Evolutionary conservation across 129 eudicot species (phyloP).

Genomic region (Glebionis coronaria): DNA sequence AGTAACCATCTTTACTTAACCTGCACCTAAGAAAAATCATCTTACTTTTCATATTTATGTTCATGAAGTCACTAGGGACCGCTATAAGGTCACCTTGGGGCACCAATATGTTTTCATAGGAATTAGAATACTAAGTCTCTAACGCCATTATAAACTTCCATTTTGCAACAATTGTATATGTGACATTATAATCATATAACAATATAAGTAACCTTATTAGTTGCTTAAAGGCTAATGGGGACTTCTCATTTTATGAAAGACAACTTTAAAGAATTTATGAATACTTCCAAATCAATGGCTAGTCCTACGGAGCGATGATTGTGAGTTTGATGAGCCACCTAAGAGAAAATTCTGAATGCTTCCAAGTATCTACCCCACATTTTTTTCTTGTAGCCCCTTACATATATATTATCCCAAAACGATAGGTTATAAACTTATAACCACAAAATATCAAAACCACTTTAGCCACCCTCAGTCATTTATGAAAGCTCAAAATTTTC

Average conservation of each 20-base stretch:
- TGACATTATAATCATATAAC: not conserved
- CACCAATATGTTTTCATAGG: not conserved
- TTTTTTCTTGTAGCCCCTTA: conserved; percentile 21
- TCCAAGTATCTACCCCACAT: conserved; percentile 16
- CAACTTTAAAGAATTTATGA: conserved; percentile 14
- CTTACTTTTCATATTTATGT: not conserved
- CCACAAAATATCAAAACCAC: conserved; percentile 26
- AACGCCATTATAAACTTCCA: not conserved
- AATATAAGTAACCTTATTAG: not conserved
- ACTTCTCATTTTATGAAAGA: conserved; percentile 10
- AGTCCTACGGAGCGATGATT: conserved; percentile 10
- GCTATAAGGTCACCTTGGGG: not conserved
- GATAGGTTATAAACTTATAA: conserved; percentile 15
- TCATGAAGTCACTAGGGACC: conserved; percentile 26
- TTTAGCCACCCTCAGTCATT: conserved; percentile 14
- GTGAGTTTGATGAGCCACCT: not conserved
- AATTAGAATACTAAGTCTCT: not conserved
- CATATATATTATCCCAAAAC: conserved; percentile 20
- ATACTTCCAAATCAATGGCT: conserved; percentile 21
- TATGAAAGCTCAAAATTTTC: conserved; percentile 19
- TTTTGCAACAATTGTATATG: conserved; percentile 1
- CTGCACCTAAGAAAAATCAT: not conserved
- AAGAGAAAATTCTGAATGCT: not conserved
- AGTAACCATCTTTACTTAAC: conserved; percentile 14
- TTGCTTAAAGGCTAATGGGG: conserved; percentile 12